These are phyloP conservation scores for Penicillium flavigenum DNA, from an alignment of 495 filamentous ascomycete species.

Conservation along the genomic window DNA sequence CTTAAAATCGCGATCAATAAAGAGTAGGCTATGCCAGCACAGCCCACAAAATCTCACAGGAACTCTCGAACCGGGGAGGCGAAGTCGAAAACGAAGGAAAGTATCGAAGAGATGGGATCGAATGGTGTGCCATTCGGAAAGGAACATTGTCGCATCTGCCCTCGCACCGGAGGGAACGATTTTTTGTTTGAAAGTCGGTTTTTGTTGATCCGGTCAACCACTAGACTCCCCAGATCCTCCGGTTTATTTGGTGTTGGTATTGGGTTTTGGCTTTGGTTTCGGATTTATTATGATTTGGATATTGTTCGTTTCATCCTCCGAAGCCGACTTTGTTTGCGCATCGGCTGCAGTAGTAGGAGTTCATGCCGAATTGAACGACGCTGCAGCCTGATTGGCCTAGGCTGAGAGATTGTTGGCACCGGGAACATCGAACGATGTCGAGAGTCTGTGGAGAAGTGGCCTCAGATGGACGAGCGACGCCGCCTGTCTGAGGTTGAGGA, in stretches of 20 bases:
- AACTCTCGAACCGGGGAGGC: not conserved
- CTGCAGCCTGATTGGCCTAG: conserved; percentile 44
- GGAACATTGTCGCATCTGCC: not conserved
- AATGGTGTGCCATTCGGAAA: not conserved
- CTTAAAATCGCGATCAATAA: not conserved
- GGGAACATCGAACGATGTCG: conserved; percentile 50
- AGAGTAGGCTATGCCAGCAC: conserved; percentile 20
- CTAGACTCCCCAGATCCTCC: not conserved
- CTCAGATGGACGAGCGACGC: conserved; percentile 9
- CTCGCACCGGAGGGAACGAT: not conserved
- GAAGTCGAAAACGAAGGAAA: not conserved
- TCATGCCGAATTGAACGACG: conserved; percentile 70
- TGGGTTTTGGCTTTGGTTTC: not conserved
- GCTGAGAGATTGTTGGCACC: conserved; percentile 51
- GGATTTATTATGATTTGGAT: not conserved
- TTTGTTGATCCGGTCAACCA: not conserved
- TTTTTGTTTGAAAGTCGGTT: not conserved
- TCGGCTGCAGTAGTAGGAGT: conserved; percentile 75
- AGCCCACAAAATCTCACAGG: conserved; percentile 4
- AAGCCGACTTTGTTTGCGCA: conserved; percentile 73
- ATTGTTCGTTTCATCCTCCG: conserved; percentile 49
- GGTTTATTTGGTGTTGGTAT: not conserved
- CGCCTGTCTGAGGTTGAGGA: conserved; percentile 10
- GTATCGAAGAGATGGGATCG: not conserved
- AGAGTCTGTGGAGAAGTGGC: conserved; percentile 25